phyloP scores from a whole-genome alignment of 257 asterid genomes.

The Ophiorrhiza pumila region DNA sequence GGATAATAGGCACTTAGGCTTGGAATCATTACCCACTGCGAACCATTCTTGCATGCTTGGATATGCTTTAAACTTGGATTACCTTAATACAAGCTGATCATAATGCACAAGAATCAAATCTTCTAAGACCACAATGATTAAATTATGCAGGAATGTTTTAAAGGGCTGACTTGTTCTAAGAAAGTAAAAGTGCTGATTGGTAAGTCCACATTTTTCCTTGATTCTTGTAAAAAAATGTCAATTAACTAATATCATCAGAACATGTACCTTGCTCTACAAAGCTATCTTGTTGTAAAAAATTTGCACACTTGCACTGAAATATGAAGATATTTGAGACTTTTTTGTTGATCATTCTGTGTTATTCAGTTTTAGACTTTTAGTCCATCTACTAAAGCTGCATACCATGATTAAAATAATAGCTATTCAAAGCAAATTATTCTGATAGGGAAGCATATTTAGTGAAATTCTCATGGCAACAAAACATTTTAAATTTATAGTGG shows the following conservation, averaged over 20 bases:
- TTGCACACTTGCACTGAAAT: too few relatives aligned
- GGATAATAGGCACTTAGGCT: slow-evolving; percentile 1
- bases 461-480: neutral
- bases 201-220: neutral
- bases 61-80: slow-evolving; percentile 10
- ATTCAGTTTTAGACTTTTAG: neutral
- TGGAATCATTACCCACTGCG: slow-evolving; percentile 12
- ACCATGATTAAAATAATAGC: neutral
- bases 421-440: neutral
- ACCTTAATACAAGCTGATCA: slow-evolving; percentile 7
- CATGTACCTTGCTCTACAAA: neutral
- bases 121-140: neutral
- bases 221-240: neutral
- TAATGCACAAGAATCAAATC: neutral
- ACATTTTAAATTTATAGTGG: neutral
- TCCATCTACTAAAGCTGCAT: neutral
- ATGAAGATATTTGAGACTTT: too few relatives aligned
- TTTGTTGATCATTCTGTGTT: too few relatives aligned
- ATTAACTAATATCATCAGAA: neutral
- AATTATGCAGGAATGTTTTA: neutral
- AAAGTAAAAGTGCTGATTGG: neutral
- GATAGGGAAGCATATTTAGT: neutral
- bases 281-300: too few relatives aligned
- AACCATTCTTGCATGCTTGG: slow-evolving; percentile 9
- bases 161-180: neutral